Conservation (phyloP, 2,329 filamentous ascomycete species). For the Sporothrix globosa region DNA sequence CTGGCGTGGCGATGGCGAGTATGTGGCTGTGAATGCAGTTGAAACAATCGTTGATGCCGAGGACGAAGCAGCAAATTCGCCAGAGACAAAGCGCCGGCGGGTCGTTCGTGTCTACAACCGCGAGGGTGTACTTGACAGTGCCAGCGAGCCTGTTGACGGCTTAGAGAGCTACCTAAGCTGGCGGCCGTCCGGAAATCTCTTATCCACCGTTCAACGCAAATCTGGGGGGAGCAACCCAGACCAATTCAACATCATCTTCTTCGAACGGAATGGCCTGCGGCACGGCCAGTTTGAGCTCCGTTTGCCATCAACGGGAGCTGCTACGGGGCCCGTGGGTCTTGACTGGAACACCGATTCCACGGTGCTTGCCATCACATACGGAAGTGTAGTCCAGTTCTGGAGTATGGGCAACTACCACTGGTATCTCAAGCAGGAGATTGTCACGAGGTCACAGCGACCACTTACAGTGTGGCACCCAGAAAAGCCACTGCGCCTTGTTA, state of each 20-base stretch:
- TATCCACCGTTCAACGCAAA: constrained; percentile 77
- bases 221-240: background rate
- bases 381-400: constrained; percentile 84
- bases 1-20: constrained; percentile 94
- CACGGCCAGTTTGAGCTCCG: constrained; percentile 91
- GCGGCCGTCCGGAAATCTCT: constrained; percentile 86
- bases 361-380: constrained; percentile 79
- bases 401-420: constrained; percentile 98
- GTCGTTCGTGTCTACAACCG: constrained; percentile 88
- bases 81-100: constrained; percentile 59
- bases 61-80: constrained; percentile 35
- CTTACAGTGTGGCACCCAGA: constrained; percentile 81
- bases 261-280: constrained; percentile 95
- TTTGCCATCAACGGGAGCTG: constrained; percentile 33
- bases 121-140: constrained; percentile 87
- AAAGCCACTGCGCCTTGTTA: constrained; percentile 70
- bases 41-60: constrained; percentile 47
- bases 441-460: constrained; percentile 43
- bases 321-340: constrained; percentile 62
- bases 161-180: constrained; percentile 88
- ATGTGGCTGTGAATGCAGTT: constrained; percentile 82
- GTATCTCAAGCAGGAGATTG: constrained; percentile 91
- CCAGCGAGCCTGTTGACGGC: constrained; percentile 91
- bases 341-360: constrained; percentile 93
- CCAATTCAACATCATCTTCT: constrained; percentile 84